Percentiles rank a stretch among this genome's conserved stretches.
These are phyloP conservation scores for Aspergillus cejpii DNA, from an alignment of 2,329 filamentous ascomycete species.

Conservation along the genomic window DNA sequence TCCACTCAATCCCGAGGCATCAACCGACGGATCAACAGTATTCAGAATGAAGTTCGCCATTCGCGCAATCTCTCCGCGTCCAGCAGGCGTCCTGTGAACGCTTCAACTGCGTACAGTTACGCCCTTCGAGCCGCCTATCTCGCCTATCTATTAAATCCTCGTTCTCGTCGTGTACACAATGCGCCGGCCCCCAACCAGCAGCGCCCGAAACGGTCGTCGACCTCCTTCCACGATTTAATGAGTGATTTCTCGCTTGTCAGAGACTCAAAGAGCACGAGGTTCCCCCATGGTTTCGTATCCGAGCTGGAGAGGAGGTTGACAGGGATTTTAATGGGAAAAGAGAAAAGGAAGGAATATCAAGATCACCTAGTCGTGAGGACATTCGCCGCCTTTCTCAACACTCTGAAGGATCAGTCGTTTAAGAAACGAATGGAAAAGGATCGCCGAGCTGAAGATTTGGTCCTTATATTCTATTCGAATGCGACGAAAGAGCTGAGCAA, in stretches of 20 bases:
- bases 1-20: slow-evolving; percentile 42
- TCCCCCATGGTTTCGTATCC: slow-evolving; percentile 64
- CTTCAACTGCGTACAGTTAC: slow-evolving; percentile 83
- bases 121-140: slow-evolving; percentile 87
- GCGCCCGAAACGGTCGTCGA: slow-evolving; percentile 62
- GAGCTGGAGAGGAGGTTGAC: slow-evolving; percentile 72
- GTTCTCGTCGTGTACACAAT: slow-evolving; percentile 83
- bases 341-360: slow-evolving; percentile 79
- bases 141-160: slow-evolving; percentile 85
- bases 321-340: slow-evolving; percentile 71
- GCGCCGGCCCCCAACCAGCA: slow-evolving; percentile 56
- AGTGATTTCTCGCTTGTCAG: slow-evolving; percentile 70
- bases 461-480: slow-evolving; percentile 93
- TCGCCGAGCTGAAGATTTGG: slow-evolving; percentile 80
- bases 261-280: slow-evolving; percentile 62
- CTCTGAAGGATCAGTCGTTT: slow-evolving; percentile 82
- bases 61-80: slow-evolving; percentile 40
- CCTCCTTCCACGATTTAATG: slow-evolving; percentile 71
- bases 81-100: slow-evolving; percentile 40
- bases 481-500: slow-evolving; percentile 86
- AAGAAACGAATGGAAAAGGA: slow-evolving; percentile 91
- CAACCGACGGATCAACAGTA: slow-evolving; percentile 43
- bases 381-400: slow-evolving; percentile 90
- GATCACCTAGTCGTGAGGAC: slow-evolving; percentile 87
- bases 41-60: slow-evolving; percentile 39